Conservation (phyloP, 1,139 yeast genomes). For the Magnusiomyces clavatus region DNA sequence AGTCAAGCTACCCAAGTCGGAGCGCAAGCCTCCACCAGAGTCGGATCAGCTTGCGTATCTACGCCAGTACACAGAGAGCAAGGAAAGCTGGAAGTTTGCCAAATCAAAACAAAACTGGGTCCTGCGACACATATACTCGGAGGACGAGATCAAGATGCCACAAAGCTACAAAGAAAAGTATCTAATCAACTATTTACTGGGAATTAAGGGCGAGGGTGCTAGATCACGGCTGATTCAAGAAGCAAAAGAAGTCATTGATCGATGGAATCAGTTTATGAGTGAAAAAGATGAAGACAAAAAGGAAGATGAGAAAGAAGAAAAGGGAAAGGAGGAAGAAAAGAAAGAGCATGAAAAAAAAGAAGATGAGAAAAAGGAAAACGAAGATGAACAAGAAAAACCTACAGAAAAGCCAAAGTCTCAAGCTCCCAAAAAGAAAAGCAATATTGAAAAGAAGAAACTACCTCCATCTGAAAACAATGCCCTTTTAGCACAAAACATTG, state of each 20-base stretch:
- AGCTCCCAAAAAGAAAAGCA: constrained; percentile 29
- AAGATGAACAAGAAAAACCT: constrained; percentile 14
- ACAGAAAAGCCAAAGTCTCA: constrained; percentile 30
- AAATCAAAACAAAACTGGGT: constrained; percentile 95
- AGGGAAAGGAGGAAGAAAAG: neutral
- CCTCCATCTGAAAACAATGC: constrained; percentile 29
- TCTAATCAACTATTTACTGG: constrained; percentile 51
- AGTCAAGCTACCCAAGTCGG: constrained; percentile 64
- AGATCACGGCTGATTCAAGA: constrained; percentile 50
- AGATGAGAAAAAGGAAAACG: constrained; percentile 9
- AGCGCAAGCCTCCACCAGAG: constrained; percentile 69
- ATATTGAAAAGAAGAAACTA: constrained; percentile 27
- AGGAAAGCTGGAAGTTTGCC: constrained; percentile 77
- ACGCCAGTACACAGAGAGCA: constrained; percentile 54
- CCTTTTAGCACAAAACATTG: constrained; percentile 25
- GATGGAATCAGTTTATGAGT: constrained; percentile 51
- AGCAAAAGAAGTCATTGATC: constrained; percentile 40
- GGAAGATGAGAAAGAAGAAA: constrained; percentile 14
- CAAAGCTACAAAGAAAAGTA: constrained; percentile 45
- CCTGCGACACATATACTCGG: constrained; percentile 49
- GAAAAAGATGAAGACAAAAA: constrained; percentile 20
- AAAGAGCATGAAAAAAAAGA: neutral
- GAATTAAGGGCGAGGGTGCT: constrained; percentile 63
- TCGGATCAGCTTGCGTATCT: constrained; percentile 75
- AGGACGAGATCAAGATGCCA: constrained; percentile 31